Evolutionary conservation across 2,329 filamentous ascomycete genomes (phyloP).

Genomic region (Intubia oerlemansii): DNA sequence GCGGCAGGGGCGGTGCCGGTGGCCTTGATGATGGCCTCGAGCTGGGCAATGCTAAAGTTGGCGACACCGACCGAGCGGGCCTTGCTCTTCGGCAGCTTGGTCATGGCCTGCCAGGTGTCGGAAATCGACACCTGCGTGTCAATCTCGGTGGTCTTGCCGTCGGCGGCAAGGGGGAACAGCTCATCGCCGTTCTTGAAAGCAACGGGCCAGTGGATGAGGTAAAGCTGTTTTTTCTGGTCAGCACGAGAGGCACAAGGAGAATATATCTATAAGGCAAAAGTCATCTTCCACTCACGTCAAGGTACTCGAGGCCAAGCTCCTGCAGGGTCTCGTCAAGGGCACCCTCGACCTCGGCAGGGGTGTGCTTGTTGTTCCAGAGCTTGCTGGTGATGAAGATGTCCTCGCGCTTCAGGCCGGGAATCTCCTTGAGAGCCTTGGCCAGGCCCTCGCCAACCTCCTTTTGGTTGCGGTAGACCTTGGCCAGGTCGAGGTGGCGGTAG

Average conservation of each 20-base stretch:
- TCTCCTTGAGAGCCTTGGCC: background rate
- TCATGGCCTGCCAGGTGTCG: slow-evolving; percentile 33
- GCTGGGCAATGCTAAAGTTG: slow-evolving; percentile 35
- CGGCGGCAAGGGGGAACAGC: slow-evolving; percentile 3
- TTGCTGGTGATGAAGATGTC: slow-evolving; percentile 30
- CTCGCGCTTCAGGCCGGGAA: slow-evolving; percentile 5
- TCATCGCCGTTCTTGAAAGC: slow-evolving; percentile 13
- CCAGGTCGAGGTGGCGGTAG: slow-evolving; percentile 25
- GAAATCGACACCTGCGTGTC: slow-evolving; percentile 9
- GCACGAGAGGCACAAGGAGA: slow-evolving; percentile 13
- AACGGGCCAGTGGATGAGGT: slow-evolving; percentile 23
- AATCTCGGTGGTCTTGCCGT: slow-evolving; percentile 13
- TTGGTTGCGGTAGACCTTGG: slow-evolving; percentile 21
- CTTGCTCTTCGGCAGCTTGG: slow-evolving; percentile 25
- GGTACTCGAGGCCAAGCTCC: slow-evolving; percentile 28
- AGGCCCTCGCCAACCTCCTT: slow-evolving; percentile 7
- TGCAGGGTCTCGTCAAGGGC: slow-evolving; percentile 25
- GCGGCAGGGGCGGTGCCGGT: slow-evolving; percentile 31
- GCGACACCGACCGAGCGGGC: slow-evolving; percentile 36
- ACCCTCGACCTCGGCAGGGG: slow-evolving; percentile 20
- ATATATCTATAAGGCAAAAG: background rate
- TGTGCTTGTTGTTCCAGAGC: slow-evolving; percentile 35
- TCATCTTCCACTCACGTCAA: no score
- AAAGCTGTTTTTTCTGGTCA: slow-evolving; percentile 17
- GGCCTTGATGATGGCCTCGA: slow-evolving; percentile 29